Conservation (phyloP, 2,329 filamentous ascomycete species). For the Teratosphaeria destructans region DNA sequence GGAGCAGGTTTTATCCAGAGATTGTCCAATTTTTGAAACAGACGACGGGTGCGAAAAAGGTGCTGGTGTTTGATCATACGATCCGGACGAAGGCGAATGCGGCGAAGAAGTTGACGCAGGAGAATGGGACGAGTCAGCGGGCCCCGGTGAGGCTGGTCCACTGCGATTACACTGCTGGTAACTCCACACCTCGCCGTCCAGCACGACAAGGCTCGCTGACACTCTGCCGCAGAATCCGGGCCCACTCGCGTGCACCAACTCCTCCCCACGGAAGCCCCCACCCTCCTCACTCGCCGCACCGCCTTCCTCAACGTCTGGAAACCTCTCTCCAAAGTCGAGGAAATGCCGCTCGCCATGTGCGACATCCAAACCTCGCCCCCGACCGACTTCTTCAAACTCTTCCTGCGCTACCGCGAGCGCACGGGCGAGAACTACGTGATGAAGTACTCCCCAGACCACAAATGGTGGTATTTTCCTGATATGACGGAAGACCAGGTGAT, state of each 20-base stretch:
- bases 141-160: slow-evolving; percentile 42
- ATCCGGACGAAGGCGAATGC: slow-evolving; percentile 32
- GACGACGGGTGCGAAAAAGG: slow-evolving; percentile 32
- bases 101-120: slow-evolving; percentile 25
- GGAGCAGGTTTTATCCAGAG: slow-evolving; percentile 35
- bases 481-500: slow-evolving; percentile 30
- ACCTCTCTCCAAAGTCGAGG: slow-evolving; percentile 33
- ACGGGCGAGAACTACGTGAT: slow-evolving; percentile 34
- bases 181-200: background rate
- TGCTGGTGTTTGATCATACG: slow-evolving; percentile 43
- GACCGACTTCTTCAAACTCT: slow-evolving; percentile 33
- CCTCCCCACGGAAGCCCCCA: slow-evolving; percentile 33
- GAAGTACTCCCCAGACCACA: slow-evolving; percentile 24
- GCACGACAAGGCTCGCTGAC: background rate
- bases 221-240: slow-evolving; percentile 27
- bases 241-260: slow-evolving; percentile 35
- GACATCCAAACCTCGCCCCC: slow-evolving; percentile 27
- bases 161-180: slow-evolving; percentile 36
- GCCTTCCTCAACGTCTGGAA: slow-evolving; percentile 46
- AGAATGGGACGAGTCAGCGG: slow-evolving; percentile 27
- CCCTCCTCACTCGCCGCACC: slow-evolving; percentile 34
- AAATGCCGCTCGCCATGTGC: slow-evolving; percentile 33
- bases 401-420: slow-evolving; percentile 29
- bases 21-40: slow-evolving; percentile 38
- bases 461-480: slow-evolving; percentile 33